Percentiles rank a stretch among this genome's conserved stretches.
Conservation (phyloP, 495 filamentous ascomycete species). For the Penicillium chermesinum region DNA sequence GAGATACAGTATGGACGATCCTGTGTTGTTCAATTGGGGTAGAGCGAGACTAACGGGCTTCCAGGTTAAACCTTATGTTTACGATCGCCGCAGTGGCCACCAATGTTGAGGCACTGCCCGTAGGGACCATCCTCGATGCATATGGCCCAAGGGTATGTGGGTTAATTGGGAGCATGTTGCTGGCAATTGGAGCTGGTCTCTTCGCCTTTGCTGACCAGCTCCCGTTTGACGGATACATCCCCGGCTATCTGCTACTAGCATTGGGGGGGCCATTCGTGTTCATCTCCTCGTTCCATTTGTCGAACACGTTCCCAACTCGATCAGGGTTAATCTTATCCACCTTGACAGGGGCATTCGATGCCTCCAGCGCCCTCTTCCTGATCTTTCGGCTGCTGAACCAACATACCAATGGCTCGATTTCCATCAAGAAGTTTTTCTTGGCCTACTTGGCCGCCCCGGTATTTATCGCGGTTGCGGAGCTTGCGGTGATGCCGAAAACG, state of each 20-base stretch:
- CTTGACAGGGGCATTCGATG: slow-evolving; percentile 85
- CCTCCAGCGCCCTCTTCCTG: slow-evolving; percentile 82
- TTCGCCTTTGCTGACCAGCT: slow-evolving; percentile 63
- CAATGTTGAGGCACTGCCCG: slow-evolving; percentile 62
- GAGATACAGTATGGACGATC: slow-evolving; percentile 57
- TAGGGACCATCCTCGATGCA: slow-evolving; percentile 76
- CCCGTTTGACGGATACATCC: slow-evolving; percentile 67
- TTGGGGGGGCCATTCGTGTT: slow-evolving; percentile 87
- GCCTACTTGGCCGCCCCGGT: slow-evolving; percentile 68
- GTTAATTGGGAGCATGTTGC: slow-evolving; percentile 62
- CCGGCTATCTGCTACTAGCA: slow-evolving; percentile 76
- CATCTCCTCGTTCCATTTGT: slow-evolving; percentile 88
- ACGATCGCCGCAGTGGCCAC: slow-evolving; percentile 62
- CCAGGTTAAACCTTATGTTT: slow-evolving; percentile 82
- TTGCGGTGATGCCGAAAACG: slow-evolving; percentile 68
- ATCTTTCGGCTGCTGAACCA: slow-evolving; percentile 76
- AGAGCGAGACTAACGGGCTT: slow-evolving; percentile 5
- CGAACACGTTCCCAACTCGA: slow-evolving; percentile 80
- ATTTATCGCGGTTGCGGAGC: slow-evolving; percentile 62
- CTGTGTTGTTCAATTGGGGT: not conserved
- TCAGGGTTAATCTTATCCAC: slow-evolving; percentile 82
- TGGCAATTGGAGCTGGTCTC: slow-evolving; percentile 62
- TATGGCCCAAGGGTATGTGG: slow-evolving; percentile 76
- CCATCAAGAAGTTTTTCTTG: slow-evolving; percentile 68
- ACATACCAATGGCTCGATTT: slow-evolving; percentile 53